Conservation (phyloP, 192 early-diverging fungal genomes). For the Pilobolus umbonatus region DNA sequence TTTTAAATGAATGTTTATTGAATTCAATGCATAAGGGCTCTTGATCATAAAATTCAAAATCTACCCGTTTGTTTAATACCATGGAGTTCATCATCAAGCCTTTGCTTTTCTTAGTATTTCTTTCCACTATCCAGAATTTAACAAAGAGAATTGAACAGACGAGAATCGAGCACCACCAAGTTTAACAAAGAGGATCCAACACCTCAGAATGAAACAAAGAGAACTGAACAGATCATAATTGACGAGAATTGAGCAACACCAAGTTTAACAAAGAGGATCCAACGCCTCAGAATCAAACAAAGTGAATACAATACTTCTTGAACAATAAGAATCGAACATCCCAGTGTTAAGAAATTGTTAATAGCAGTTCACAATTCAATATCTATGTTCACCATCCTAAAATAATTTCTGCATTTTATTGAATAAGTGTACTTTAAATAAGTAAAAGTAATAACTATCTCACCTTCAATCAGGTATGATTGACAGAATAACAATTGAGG, state of each 20-base stretch:
- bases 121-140: conserved; percentile 13
- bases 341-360: not conserved
- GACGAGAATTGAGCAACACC: too few species aligned
- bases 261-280: not conserved
- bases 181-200: conserved; percentile 10
- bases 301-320: too few species aligned
- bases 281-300: not conserved
- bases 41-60: conserved; percentile 13
- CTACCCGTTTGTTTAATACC: conserved; percentile 10
- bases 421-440: too few species aligned
- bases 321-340: conserved; percentile 11
- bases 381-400: too few species aligned
- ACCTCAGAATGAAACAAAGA: conserved; percentile 6
- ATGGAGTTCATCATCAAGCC: conserved; percentile 11
- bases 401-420: too few species aligned
- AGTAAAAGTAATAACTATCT: too few species aligned
- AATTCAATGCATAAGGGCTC: conserved; percentile 12
- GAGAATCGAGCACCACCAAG: conserved; percentile 16
- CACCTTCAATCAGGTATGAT: too few species aligned
- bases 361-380: not conserved
- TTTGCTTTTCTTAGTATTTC: conserved; percentile 17
- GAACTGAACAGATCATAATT: not conserved
- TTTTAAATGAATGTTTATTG: conserved; percentile 13
- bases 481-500: too few species aligned
- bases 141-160: conserved; percentile 4